Conservation (phyloP, 768 basidiomycete species). For the Pleurotus salmoneostramineus region DNA sequence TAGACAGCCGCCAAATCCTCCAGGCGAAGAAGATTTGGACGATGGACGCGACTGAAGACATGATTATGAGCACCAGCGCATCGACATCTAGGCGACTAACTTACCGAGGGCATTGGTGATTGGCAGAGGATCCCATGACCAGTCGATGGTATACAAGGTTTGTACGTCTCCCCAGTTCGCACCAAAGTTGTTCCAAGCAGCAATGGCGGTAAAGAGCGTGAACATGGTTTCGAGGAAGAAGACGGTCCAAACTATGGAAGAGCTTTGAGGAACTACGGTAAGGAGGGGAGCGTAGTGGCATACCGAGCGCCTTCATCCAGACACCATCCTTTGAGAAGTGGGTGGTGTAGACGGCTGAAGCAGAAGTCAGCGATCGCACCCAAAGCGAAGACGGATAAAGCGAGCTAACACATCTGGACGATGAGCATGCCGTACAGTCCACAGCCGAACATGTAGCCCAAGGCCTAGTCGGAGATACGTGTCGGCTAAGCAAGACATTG, state of each 20-base stretch:
- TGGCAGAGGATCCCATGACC: slow-evolving; percentile 13
- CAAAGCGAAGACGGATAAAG: neutral
- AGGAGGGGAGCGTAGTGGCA: neutral
- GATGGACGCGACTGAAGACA: slow-evolving; percentile 11
- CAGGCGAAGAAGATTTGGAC: slow-evolving; percentile 15
- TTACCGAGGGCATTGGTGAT: neutral
- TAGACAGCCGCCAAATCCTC: slow-evolving; percentile 6
- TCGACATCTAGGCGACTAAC: neutral
- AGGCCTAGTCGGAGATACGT: slow-evolving; percentile 7
- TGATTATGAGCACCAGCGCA: neutral
- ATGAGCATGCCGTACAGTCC: slow-evolving; percentile 15
- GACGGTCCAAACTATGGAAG: slow-evolving; percentile 12
- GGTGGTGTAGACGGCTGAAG: slow-evolving; percentile 13
- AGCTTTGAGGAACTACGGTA: neutral
- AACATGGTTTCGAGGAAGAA: slow-evolving; percentile 15
- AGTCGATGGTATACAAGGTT: slow-evolving; percentile 10
- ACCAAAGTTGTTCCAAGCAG: slow-evolving; percentile 13
- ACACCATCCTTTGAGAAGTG: slow-evolving; percentile 12
- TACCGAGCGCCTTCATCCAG: slow-evolving; percentile 13
- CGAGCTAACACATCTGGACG: slow-evolving; percentile 15
- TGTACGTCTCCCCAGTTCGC: slow-evolving; percentile 16
- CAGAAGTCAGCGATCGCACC: neutral
- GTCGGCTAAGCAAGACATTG: neutral
- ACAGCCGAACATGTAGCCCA: slow-evolving; percentile 17
- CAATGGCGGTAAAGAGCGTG: slow-evolving; percentile 13